Base-by-base conservation (phyloP, 2,329 filamentous ascomycete species). In the Apiospora rasikravindrae region DNA sequence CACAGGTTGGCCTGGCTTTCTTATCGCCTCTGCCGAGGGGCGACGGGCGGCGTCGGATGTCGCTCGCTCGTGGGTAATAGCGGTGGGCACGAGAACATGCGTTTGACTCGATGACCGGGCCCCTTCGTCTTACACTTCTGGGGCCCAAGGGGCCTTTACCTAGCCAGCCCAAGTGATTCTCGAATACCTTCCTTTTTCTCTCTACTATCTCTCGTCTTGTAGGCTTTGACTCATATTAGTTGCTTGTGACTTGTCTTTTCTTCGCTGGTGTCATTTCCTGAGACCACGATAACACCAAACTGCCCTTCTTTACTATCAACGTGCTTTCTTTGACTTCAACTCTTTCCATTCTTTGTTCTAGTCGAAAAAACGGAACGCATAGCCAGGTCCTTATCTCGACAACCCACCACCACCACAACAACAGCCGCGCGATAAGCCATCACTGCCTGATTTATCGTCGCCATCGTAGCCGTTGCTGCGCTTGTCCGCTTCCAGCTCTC, bases 21-120 rank as follows among this genome's bases (percentile, higher is more conserved):
- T 61, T 64, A 64, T 64, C 57, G 29, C 29, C 16, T n/a, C 49
- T 64, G 33, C 57, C 57, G 57, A 64, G 57, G 29, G 57, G 19
- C 29, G 33, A 33, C 57, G 57, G 33, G 57, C 57, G 57, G 57
- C 57, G 57, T 64, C 57, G 57, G 57, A 64, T 40, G 57, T 40
- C 57, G 57, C 57, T 37, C 57, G 57, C 40, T n/a, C n/a, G n/a
- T n/a, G n/a, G n/a, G 57, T 19, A 37, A n/a, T n/a, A 64, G 57
- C 29, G 57, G 33, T 64, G 57, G 57, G n/a, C 57, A 64, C 33
- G 29, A n/a, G 22, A 22, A 64, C 57, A 64, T 64, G 19, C 33
- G 57, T 64, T 64, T 64, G 57, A 64, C 29, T 64, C 57, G 33
- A 64, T 40, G 33, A 22, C 26, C 26, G 24, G 24, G 10, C 22